phyloP scores from a whole-genome alignment of 2,329 filamentous ascomycete species.

The Colletotrichum kahawae region DNA sequence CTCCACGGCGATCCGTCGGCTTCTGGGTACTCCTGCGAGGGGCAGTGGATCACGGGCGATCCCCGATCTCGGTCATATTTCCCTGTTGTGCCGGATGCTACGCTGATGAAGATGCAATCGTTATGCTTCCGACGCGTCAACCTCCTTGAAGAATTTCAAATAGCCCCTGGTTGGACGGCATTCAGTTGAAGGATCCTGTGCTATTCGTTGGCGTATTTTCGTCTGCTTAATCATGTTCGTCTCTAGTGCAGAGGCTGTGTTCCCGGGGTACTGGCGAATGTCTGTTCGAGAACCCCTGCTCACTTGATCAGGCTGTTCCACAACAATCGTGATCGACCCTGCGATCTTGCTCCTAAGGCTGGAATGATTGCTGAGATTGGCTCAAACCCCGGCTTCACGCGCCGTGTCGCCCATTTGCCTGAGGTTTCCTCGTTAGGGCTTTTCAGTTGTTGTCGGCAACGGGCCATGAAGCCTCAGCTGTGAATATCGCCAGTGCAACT shows the following conservation, averaged over 20 bases:
- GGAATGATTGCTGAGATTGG: constrained; percentile 58
- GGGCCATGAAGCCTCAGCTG: constrained; percentile 62
- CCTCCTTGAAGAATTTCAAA: neutral
- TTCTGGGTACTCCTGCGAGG: neutral
- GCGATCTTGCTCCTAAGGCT: constrained; percentile 64
- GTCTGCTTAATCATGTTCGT: neutral
- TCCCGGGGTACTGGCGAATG: constrained; percentile 45
- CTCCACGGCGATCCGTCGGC: constrained; percentile 10
- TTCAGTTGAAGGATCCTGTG: neutral
- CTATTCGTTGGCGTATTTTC: neutral
- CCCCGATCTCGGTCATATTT: constrained; percentile 4
- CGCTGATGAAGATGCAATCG: neutral
- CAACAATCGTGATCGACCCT: constrained; percentile 63
- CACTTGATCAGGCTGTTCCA: constrained; percentile 48
- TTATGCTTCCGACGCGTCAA: neutral
- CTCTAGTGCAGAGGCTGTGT: constrained; percentile 32
- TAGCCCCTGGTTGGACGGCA: neutral
- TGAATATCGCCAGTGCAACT: constrained; percentile 67
- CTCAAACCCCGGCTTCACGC: constrained; percentile 60
- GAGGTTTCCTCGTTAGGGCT: constrained; percentile 49
- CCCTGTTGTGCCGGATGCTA: neutral
- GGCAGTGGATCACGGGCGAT: neutral
- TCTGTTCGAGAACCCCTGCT: constrained; percentile 57
- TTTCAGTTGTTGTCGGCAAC: constrained; percentile 61
- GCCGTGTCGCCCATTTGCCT: constrained; percentile 50